phyloP scores from a whole-genome alignment of 345 rosid species.

The Sisymbrium altissimum region DNA sequence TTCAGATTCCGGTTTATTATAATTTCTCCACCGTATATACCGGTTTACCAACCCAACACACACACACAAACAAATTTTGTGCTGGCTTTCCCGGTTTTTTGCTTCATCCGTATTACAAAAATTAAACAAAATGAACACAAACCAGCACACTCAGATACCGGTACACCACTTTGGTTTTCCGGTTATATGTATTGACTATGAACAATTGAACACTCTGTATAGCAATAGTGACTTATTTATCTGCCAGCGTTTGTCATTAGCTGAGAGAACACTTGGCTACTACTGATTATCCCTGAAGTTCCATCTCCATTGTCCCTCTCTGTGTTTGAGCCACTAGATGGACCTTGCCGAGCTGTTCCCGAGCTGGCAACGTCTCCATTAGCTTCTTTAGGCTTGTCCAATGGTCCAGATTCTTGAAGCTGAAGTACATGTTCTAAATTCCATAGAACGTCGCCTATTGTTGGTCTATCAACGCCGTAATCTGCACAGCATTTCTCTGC shows the following conservation, averaged over 20 bases:
- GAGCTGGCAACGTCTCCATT: neutral
- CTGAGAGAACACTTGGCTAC: constrained; percentile 81
- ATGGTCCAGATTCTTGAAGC: constrained; percentile 65
- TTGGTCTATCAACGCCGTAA: constrained; percentile 91
- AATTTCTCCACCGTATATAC: neutral
- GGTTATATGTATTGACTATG: constrained; percentile 9
- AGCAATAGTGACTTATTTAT: constrained; percentile 2
- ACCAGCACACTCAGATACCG: constrained; percentile 27
- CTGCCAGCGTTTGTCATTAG: constrained; percentile 82
- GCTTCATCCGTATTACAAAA: neutral
- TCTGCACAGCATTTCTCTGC: constrained; percentile 97
- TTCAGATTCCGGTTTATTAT: constrained; percentile 23
- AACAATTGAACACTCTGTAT: neutral
- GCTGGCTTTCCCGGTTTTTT: neutral
- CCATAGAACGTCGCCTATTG: constrained; percentile 94
- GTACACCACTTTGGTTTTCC: constrained; percentile 13
- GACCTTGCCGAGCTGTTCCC: constrained; percentile 24
- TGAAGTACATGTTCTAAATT: constrained; percentile 76
- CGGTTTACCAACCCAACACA: neutral
- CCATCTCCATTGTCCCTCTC: constrained; percentile 41
- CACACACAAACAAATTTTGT: neutral
- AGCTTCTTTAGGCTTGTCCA: constrained; percentile 34
- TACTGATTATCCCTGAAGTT: constrained; percentile 53
- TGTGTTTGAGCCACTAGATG: constrained; percentile 19
- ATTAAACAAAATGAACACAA: neutral